Base-by-base conservation (phyloP, 2,329 filamentous ascomycete species). In the Alternaria sp. region DNA sequence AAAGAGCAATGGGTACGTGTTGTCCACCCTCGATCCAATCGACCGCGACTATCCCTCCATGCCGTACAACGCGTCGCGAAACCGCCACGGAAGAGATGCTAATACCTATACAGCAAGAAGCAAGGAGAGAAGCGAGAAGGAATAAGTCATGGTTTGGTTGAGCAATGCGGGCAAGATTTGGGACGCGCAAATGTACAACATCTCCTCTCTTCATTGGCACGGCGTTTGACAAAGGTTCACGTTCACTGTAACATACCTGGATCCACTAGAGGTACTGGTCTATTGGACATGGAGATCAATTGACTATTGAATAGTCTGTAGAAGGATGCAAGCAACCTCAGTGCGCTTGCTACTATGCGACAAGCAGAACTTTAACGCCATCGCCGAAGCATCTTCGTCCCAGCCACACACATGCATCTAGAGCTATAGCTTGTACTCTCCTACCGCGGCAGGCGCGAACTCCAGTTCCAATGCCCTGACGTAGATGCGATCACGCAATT, bases 1-100 rank as follows among this genome's bases (percentile, higher is more conserved):
- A 97, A 97, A 81, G 94, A 97, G 82, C 87, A 90, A 84, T 97
- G 94, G 94, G 94, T 97, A 86, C 74, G 88, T 82, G 51, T 5
- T 14, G 9, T 18, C 50, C 37, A 21, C 18, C 43, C 23, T 23
- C 33, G 10, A 57, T n/a, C 21, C 37, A 63, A 9, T 21, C 30
- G 28, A 46, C 26, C 46, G n/a, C 26, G 9, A 23, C 30, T 15
- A 28, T n/a, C 21, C 10, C 18, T 11, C 37, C 49, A 41, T 41
- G 14, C 28, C 33, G 14, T 33, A 23, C 12, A 25, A 37, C 33
- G 43, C 59, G 12, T 15, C 15, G 6, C 20, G 23, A 21, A 11
- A 20, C 53, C 5, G 23, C 20, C 5, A 14, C n/a, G 14, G 7
- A 37, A 46, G 4, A 43, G 25, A 45, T 1, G 50, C 65, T 72